Conservation (phyloP, 176 grass and related monocot species). For the Carex parvula region DNA sequence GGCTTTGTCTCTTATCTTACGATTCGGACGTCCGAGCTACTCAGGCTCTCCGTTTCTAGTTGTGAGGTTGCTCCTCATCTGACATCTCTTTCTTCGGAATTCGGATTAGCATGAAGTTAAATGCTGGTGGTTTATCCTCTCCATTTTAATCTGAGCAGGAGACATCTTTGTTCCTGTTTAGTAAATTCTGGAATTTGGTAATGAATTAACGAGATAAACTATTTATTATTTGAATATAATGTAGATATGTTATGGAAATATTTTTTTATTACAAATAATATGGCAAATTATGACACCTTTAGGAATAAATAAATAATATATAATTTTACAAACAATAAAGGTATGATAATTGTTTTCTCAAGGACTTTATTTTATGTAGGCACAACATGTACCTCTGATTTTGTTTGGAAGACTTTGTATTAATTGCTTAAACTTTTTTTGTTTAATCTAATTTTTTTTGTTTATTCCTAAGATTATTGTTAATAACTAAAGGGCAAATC, state of each 20-base stretch:
- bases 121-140: neutral
- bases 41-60: neutral
- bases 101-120: neutral
- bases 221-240: too few relatives aligned
- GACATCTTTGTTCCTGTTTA: too few relatives aligned
- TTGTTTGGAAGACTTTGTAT: neutral
- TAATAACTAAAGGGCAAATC: neutral
- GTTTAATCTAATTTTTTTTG: neutral
- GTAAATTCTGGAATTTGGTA: too few relatives aligned
- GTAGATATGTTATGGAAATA: too few relatives aligned
- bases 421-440: neutral
- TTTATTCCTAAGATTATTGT: neutral
- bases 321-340: neutral
- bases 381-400: too few relatives aligned
- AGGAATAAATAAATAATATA: neutral
- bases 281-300: neutral
- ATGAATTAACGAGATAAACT: too few relatives aligned
- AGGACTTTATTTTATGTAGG: neutral
- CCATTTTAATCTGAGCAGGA: neutral
- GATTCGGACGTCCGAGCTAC: constrained; percentile 17
- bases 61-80: neutral
- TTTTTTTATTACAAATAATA: too few relatives aligned
- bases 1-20: neutral
- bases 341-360: neutral
- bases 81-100: neutral